Evolutionary conservation across 163 green algal species (phyloP).

Genomic region (Volvox carteri): DNA sequence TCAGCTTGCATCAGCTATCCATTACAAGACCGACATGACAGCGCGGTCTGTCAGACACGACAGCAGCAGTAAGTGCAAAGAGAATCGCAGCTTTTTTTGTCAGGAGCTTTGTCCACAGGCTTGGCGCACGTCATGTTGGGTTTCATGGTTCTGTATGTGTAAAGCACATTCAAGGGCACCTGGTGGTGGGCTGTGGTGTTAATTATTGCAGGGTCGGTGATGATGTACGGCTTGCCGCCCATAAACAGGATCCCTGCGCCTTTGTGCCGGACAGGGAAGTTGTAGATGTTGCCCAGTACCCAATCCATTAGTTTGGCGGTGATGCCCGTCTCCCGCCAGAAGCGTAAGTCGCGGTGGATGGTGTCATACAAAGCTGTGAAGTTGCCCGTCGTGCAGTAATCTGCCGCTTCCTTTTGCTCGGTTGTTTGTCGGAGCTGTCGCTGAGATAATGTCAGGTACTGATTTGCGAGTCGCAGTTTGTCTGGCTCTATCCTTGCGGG

Average conservation of each 20-base stretch:
- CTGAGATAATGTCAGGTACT: background rate
- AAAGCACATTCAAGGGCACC: background rate
- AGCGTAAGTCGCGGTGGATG: constrained; percentile 18
- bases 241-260: constrained; percentile 40
- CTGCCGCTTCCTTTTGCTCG: background rate
- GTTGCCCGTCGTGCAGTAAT: constrained; percentile 19
- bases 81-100: too few species aligned
- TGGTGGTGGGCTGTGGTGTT: constrained; percentile 25
- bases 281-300: background rate
- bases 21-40: too few species aligned
- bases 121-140: too few species aligned
- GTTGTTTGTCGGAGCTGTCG: background rate
- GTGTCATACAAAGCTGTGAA: constrained; percentile 28
- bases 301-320: constrained; percentile 30
- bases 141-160: too few species aligned
- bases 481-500: background rate
- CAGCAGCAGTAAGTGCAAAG: too few species aligned
- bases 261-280: constrained; percentile 25
- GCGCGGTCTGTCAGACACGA: too few species aligned
- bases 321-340: constrained; percentile 7
- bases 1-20: too few species aligned
- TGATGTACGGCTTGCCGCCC: constrained; percentile 28
- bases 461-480: background rate
- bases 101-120: too few species aligned
- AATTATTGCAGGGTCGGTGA: constrained; percentile 1